Base-by-base conservation (phyloP, 2,329 filamentous ascomycete genomes). In the Colletotrichum zoysiae region DNA sequence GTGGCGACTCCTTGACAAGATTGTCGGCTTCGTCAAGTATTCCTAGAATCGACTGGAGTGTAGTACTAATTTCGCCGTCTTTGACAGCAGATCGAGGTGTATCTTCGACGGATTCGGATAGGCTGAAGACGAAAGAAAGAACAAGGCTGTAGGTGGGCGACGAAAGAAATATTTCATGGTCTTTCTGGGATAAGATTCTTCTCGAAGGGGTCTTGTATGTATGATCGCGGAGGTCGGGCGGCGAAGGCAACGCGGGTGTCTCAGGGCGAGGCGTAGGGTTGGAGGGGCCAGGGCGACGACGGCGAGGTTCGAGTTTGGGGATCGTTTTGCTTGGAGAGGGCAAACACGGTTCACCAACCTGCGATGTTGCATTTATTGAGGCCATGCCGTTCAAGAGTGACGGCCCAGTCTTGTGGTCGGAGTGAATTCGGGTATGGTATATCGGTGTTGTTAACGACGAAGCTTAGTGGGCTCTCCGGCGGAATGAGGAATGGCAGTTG, bases 41-140 rank as follows among this genome's bases (percentile, higher is more conserved):
- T 20, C 81, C 78, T 50, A 97, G 81, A 42, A 98, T 88, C 18
- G 88, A 86, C 70, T 84, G 84, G 65, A 97, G 84, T 4, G 86
- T 81, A 20, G 86, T 83, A 74, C 91, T 90, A n/a, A 90, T 81
- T 55, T 88, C 85, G 44, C 76, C 75, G n/a, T 87, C 84, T 35
- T 86, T 85, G 70, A 90, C 82, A 7, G 91, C 85, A 2, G 92
- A 92, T 74, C 92, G 88, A 8, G 92, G 89, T 38, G 86, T 89
- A 78, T 93, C 91, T 61, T 90, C 85, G 56, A 97, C 93, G 5
- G 93, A 90, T 77, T 98, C 95, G 56, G 95, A 91, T 30, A 99
- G 89, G 12, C 89, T 89, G 81, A 97, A 98, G 73, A 98, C 87
- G 83, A 97, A 99, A 26, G 93, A 90, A 70, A 93, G 85, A 55